Conservation (phyloP, 768 basidiomycete species). For the Coprinopsis sp. region DNA sequence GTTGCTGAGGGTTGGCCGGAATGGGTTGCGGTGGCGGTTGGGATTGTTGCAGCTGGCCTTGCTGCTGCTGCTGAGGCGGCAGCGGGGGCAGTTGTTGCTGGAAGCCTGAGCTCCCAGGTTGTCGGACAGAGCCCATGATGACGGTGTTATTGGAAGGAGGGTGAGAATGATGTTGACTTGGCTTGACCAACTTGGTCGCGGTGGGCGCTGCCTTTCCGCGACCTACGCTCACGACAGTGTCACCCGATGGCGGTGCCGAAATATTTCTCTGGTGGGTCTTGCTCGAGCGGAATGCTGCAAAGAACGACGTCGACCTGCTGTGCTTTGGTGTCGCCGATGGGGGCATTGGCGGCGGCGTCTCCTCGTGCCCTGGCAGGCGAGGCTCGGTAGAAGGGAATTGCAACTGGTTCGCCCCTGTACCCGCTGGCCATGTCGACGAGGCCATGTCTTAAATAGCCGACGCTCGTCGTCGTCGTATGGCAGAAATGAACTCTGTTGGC, state of each 20-base stretch:
- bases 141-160: slow-evolving; percentile 6
- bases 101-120: slow-evolving; percentile 5
- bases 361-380: slow-evolving; percentile 13
- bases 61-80: slow-evolving; percentile 18
- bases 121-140: slow-evolving; percentile 12
- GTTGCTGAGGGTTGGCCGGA: slow-evolving; percentile 16
- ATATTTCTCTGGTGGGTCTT: slow-evolving; percentile 19
- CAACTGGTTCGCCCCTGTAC: slow-evolving; percentile 9
- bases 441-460: too few relatives aligned
- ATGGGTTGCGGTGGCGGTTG: slow-evolving; percentile 5
- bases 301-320: slow-evolving; percentile 59
- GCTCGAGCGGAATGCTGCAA: slow-evolving; percentile 45
- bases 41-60: slow-evolving; percentile 6
- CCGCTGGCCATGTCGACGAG: too few relatives aligned
- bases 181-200: slow-evolving; percentile 13
- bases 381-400: slow-evolving; percentile 16
- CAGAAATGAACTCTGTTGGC: too few relatives aligned
- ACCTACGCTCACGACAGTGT: too few relatives aligned
- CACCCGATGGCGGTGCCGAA: slow-evolving; percentile 1
- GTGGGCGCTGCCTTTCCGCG: slow-evolving; percentile 12
- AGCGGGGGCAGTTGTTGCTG: slow-evolving; percentile 12
- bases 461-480: too few relatives aligned
- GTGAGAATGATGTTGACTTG: slow-evolving; percentile 5
- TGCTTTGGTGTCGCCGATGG: slow-evolving; percentile 30
- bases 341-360: slow-evolving; percentile 16